Base-by-base conservation (phyloP, 495 filamentous ascomycete species). In the Podospora didyma region DNA sequence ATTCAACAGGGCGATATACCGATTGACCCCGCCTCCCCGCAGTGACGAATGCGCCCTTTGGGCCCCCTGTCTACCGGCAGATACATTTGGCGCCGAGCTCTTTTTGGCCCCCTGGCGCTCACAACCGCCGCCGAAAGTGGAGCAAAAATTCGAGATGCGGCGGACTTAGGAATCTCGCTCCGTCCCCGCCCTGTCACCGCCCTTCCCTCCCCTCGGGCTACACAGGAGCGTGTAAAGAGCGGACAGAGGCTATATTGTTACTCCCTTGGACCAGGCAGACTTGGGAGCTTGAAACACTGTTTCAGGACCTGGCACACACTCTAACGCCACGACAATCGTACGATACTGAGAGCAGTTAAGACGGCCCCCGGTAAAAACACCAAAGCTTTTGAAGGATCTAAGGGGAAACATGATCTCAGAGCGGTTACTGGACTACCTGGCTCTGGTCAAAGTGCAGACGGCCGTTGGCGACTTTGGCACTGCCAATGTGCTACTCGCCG, bases 331-430 rank as follows among this genome's bases (percentile, higher is more conserved):
- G n/a, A 5, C 34, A 9, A 23, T 22, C 22, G 6, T 7, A 31
- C 22, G 34, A n/a, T 12, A 20, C 19, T 35, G 11, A 17, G 4
- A 9, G 3, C 26, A 3, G 3, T 31, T 31, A 9, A 31, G n/a
- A 3, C 26, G 9, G 26, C 26, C 26, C 4, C 26, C 9, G 26
- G 16, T 5, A 11, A 7, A 45, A 7, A 3, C 41, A 20, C 19
- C 44, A 20, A 31, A 3, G 26, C 26, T 16, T 4, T 10, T 0
- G 20, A 1, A 26, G 14, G n/a, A 46, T 24, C 17, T 19, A 16
- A 5, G 5, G 39, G 9, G 41, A 62, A 24, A 21, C n/a, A 70
- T 70, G 68, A 48, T 70, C 16, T 57, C 63, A 4, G 59, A 65
- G 19, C 54, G 23, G 22, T 37, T 67, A 1, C 41, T 60, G 1